phyloP scores from a whole-genome alignment of 2,329 filamentous ascomycete species.

The Xylariaceae sp. region DNA sequence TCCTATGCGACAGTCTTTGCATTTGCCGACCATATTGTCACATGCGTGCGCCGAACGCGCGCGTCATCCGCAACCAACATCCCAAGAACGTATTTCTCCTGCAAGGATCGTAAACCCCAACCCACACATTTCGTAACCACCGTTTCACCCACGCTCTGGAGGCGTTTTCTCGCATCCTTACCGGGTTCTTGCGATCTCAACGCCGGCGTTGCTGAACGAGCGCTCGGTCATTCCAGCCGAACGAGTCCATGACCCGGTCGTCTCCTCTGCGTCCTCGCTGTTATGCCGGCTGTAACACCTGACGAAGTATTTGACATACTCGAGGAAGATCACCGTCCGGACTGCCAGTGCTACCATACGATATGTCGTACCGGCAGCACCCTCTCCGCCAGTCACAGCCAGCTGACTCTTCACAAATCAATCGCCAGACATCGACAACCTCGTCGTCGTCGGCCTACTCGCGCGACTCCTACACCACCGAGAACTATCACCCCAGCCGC shows the following conservation, averaged over 20 bases:
- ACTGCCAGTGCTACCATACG: slow-evolving; percentile 25
- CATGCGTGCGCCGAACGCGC: slow-evolving; percentile 30
- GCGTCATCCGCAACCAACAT: slow-evolving; percentile 11
- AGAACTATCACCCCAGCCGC: slow-evolving; percentile 50
- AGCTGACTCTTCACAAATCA: slow-evolving; percentile 41
- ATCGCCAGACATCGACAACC: slow-evolving; percentile 62
- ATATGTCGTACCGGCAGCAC: slow-evolving; percentile 55
- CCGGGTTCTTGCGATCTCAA: not conserved
- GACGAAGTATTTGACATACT: slow-evolving; percentile 23
- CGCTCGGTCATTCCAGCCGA: not conserved
- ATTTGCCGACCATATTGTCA: slow-evolving; percentile 14
- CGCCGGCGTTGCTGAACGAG: not conserved
- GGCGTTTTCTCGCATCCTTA: not conserved
- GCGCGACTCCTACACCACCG: slow-evolving; percentile 42
- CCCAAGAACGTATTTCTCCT: slow-evolving; percentile 5
- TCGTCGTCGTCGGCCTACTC: slow-evolving; percentile 69
- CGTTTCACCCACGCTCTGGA: not conserved
- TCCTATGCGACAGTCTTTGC: slow-evolving; percentile 18
- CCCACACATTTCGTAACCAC: not conserved
- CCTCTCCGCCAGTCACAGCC: slow-evolving; percentile 50
- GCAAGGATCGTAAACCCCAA: slow-evolving; percentile 1
- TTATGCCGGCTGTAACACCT: slow-evolving; percentile 30
- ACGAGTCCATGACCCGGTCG: not conserved
- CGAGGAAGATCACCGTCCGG: slow-evolving; percentile 24
- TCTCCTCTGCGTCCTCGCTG: slow-evolving; percentile 24